Conservation (phyloP, 1,284 basidiomycete species). For the Leccinum pachyderme region DNA sequence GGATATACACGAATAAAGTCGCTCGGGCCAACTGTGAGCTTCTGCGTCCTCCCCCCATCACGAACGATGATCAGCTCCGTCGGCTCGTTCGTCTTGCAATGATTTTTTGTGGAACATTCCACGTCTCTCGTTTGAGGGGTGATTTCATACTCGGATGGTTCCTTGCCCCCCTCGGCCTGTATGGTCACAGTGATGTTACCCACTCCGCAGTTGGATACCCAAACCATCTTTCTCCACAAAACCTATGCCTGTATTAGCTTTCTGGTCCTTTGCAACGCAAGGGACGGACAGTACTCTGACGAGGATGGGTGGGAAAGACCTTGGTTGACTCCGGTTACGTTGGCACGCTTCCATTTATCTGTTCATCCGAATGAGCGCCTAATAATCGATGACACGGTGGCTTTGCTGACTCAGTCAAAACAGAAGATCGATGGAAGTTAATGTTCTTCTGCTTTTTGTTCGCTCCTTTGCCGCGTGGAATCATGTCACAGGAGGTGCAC, state of each 20-base stretch:
- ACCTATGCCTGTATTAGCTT: not conserved
- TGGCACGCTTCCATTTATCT: not conserved
- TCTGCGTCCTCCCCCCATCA: not conserved
- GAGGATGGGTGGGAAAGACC: not conserved
- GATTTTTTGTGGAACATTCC: not conserved
- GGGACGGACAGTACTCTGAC: not conserved
- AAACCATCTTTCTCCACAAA: not conserved
- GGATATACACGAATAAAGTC: not conserved
- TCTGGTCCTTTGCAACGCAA: not conserved
- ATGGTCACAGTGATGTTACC: not conserved
- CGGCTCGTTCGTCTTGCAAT: not conserved
- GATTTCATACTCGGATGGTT: not conserved
- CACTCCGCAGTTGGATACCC: slow-evolving; percentile 2
- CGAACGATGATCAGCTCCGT: not conserved
- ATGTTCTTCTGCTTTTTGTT: not conserved
- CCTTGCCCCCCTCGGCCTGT: not conserved
- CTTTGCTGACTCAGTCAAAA: not conserved
- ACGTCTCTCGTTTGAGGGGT: not conserved
- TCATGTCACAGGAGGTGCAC: not conserved
- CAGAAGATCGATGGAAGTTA: not conserved
- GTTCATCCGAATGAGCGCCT: not conserved
- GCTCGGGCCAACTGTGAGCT: not conserved
- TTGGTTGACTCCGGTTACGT: not conserved
- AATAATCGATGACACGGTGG: not conserved
- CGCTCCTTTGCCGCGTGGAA: not conserved